Conservation (phyloP, 1,284 basidiomycete genomes). For the Trichosporon sp. region DNA sequence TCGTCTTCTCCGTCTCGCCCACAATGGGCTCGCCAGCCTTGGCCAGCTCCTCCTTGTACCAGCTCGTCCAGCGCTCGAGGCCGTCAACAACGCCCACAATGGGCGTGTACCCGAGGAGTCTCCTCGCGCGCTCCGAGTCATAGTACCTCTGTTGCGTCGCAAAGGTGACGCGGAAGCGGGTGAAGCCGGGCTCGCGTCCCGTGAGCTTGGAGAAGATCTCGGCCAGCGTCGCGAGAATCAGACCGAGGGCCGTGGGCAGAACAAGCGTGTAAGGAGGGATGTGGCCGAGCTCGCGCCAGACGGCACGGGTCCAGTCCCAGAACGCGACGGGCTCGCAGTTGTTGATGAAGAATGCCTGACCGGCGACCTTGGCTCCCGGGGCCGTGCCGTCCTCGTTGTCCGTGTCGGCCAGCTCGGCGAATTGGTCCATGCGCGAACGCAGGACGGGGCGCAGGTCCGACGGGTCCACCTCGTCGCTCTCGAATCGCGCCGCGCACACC, state of each 20-base stretch:
- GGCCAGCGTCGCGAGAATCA: slow-evolving; percentile 69
- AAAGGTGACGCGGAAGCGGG: slow-evolving; percentile 80
- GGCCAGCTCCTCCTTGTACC: slow-evolving; percentile 50
- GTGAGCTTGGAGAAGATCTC: slow-evolving; percentile 75
- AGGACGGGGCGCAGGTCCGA: slow-evolving; percentile 63
- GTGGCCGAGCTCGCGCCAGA: slow-evolving; percentile 81
- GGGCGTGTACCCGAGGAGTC: slow-evolving; percentile 91
- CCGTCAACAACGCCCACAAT: slow-evolving; percentile 87
- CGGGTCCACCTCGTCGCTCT: slow-evolving; percentile 56
- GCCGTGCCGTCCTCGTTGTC: slow-evolving; percentile 34
- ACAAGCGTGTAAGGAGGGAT: slow-evolving; percentile 62
- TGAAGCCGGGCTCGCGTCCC: slow-evolving; percentile 85
- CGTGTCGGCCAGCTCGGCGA: slow-evolving; percentile 57
- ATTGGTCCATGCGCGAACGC: slow-evolving; percentile 64
- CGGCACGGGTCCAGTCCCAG: slow-evolving; percentile 86
- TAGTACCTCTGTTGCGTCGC: slow-evolving; percentile 73
- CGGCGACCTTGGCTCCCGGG: slow-evolving; percentile 66
- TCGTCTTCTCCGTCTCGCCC: slow-evolving; percentile 45
- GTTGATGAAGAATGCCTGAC: slow-evolving; percentile 95
- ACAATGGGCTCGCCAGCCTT: slow-evolving; percentile 36
- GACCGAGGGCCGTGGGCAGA: slow-evolving; percentile 69
- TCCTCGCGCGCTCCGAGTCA: slow-evolving; percentile 92
- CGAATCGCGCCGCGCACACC: slow-evolving; percentile 66
- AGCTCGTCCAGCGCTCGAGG: slow-evolving; percentile 63
- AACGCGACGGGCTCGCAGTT: slow-evolving; percentile 96